Base-by-base conservation (phyloP, 768 basidiomycete species). In the Piloderma croceum region DNA sequence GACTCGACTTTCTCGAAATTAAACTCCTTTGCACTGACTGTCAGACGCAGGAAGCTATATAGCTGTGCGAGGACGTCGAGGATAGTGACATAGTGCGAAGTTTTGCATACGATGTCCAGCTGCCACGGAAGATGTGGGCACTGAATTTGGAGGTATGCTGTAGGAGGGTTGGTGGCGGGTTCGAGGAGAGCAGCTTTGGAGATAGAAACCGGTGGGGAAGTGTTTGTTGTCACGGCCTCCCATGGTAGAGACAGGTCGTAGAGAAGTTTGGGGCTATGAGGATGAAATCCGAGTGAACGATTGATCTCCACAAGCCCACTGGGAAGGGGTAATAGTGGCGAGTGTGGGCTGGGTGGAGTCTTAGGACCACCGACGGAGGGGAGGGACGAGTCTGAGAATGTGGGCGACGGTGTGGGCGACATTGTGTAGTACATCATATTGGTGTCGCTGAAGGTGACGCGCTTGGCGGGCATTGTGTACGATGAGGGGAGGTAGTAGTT, bases 31-130 rank as follows among this genome's bases (percentile, higher is more conserved):
- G 49, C 39, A 11, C 64, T 64, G 2, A 71, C 69, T 0, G 59
- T 53, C 7, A 55, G 51, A 18, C 73, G 71, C 20, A 80, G 63
- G 38, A 58, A 54, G 42, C 53, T 50, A 54, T 74, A 73, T 13
- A 80, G 45, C 0, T 62, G 61, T 18, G 62, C 48, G 23, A 79
- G 56, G n/a, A 79, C 69, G 52, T 80, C 79, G 11, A 57, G 58
- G 44, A 79, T 66, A 12, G 67, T 61, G n/a, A 69, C 51, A 38
- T 31, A 57, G 15, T 39, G 47, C 15, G 40, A 10, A 18, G 24
- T n/a, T 15, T 47, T 45, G 6, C 48, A 46, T 6, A 59, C 53
- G 45, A 76, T 59, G 31, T 48, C 54, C 38, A 70, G 60, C 4
- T 45, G 43, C 65, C 65, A 64, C 24, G 60, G 64, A 7, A 69